A percentile compares a stretch with the other conserved stretches of the same genome.
These are phyloP conservation scores for Williopsis jadinii DNA, from an alignment of 1,139 yeast species.

Conservation along the genomic window DNA sequence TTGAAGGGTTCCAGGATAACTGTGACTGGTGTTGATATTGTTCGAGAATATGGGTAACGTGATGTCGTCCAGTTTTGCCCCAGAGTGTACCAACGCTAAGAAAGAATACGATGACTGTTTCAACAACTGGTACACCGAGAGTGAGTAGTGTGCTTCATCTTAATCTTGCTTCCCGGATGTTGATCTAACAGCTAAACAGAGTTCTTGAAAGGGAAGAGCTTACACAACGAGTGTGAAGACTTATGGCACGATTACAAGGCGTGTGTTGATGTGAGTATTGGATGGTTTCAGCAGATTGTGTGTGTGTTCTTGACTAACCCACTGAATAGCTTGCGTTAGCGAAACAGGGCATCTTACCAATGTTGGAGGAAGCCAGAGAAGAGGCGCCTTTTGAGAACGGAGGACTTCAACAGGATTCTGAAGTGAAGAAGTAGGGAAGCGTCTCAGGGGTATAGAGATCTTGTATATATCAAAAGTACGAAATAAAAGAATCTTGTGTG, in stretches of 20 bases:
- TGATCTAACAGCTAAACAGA: constrained; percentile 13
- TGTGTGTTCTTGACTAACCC: no score
- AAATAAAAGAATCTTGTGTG: no score
- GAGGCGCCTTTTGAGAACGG: constrained; percentile 84
- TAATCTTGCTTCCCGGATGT: not conserved
- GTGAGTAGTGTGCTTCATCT: constrained; percentile 25
- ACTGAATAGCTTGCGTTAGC: constrained; percentile 46
- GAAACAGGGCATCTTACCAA: constrained; percentile 68
- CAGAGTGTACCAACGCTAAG: constrained; percentile 88
- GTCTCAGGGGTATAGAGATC: not conserved
- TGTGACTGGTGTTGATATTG: no score
- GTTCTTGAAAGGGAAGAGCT: constrained; percentile 36
- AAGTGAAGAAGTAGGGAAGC: not conserved
- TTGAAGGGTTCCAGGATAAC: no score
- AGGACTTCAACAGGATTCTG: constrained; percentile 29
- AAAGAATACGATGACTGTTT: constrained; percentile 87
- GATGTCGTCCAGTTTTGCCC: constrained; percentile 94
- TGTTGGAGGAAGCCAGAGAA: constrained; percentile 83
- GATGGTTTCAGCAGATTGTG: not conserved
- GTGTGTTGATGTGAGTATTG: constrained; percentile 55
- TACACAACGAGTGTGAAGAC: constrained; percentile 83
- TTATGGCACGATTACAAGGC: constrained; percentile 83
- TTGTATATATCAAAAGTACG: constrained; percentile 4
- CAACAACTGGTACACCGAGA: constrained; percentile 93
- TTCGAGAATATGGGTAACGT: constrained; percentile 52